Percentiles rank a stretch among this genome's conserved stretches.
phyloP scores from a whole-genome alignment of 2,329 filamentous ascomycete species.

The Knufia fluminis region DNA sequence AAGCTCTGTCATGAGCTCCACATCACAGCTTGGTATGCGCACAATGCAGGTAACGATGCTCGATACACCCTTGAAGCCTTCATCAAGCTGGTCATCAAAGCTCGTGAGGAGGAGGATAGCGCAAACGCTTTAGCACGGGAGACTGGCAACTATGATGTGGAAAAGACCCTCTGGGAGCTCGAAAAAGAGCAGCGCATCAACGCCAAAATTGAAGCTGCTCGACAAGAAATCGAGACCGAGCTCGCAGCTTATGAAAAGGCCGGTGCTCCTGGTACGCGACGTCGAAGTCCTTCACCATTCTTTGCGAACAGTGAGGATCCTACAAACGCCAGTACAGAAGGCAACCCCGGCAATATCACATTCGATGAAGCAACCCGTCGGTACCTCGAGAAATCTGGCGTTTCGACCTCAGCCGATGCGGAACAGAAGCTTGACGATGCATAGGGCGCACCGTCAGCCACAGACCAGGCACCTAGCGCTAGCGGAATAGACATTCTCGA shows the following conservation, averaged over 20 bases:
- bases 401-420: not conserved
- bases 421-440: not conserved
- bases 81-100: constrained; percentile 49
- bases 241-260: not conserved
- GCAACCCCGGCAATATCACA: not conserved
- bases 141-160: not conserved
- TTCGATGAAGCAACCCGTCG: not conserved
- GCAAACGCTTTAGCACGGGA: not conserved
- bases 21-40: constrained; percentile 56
- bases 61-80: constrained; percentile 67
- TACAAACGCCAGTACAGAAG: not conserved
- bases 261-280: not conserved
- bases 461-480: not conserved
- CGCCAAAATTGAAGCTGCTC: not conserved
- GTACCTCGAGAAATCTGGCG: not conserved
- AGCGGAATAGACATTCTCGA: not conserved
- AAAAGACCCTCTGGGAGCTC: not conserved
- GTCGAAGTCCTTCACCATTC: not conserved
- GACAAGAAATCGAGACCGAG: not conserved
- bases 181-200: not conserved
- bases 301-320: not conserved
- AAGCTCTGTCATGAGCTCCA: constrained; percentile 55
- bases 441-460: not conserved
- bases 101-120: constrained; percentile 21
- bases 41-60: constrained; percentile 83